phyloP scores from a whole-genome alignment of 1,139 yeast genomes.

The Diutina neorugosa region DNA sequence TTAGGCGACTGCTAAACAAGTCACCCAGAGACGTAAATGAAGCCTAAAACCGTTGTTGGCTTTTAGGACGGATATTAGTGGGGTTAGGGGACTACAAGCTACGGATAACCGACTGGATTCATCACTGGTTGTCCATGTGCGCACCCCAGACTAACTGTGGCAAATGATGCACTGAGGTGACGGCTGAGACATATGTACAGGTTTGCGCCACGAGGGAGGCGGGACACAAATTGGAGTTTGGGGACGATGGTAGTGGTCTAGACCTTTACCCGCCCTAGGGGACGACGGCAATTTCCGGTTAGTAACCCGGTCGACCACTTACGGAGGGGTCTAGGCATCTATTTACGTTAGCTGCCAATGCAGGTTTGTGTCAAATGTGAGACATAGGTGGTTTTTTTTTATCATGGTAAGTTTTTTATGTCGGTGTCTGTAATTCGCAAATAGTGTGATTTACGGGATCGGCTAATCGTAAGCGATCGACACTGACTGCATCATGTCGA shows the following conservation, averaged over 20 bases:
- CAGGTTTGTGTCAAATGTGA: background rate
- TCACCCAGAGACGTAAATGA: too few species aligned
- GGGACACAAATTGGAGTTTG: background rate
- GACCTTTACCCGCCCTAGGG: too few species aligned
- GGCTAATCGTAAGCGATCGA: background rate
- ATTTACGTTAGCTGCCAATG: too few species aligned
- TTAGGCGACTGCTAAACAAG: too few species aligned
- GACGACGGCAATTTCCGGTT: too few species aligned
- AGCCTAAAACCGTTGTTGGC: too few species aligned
- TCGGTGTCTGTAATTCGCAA: background rate
- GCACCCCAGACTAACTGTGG: background rate
- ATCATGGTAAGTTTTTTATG: background rate
- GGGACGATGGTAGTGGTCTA: background rate
- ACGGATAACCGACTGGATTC: too few species aligned
- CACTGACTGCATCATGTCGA: too few species aligned
- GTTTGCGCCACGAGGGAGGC: background rate
- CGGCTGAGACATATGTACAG: background rate
- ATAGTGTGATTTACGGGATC: background rate
- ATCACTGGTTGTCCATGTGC: background rate
- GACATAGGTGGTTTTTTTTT: background rate
- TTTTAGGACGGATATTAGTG: too few species aligned
- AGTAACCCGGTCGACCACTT: too few species aligned
- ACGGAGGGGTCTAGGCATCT: too few species aligned
- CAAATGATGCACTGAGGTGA: background rate
- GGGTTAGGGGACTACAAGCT: too few species aligned